Conservation (phyloP, 805 yeast species). For the Ogataea ramenticola region DNA sequence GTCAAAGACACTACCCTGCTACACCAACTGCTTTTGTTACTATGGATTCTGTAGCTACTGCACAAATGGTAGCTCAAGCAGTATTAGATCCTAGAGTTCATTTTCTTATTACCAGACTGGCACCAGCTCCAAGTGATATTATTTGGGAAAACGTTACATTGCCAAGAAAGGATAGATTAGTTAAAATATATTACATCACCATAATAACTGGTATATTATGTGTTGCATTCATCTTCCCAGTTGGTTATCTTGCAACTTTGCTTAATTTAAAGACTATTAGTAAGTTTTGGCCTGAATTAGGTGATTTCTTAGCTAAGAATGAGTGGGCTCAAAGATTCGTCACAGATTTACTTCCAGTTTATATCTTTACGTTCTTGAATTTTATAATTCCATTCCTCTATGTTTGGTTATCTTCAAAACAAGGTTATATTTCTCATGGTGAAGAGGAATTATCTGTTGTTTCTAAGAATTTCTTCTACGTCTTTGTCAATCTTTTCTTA, state of each 20-base stretch:
- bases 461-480: constrained; percentile 88
- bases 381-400: constrained; percentile 78
- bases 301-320: constrained; percentile 53
- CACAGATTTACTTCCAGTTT: constrained; percentile 87
- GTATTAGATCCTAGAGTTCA: constrained; percentile 86
- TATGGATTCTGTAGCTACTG: constrained; percentile 90
- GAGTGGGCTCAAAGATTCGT: constrained; percentile 73
- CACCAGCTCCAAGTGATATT: constrained; percentile 95
- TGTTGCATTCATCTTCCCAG: constrained; percentile 72
- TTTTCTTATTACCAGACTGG: constrained; percentile 71
- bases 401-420: constrained; percentile 73
- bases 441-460: constrained; percentile 89
- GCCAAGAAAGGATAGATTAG: constrained; percentile 62
- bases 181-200: constrained; percentile 59
- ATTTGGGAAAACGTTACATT: constrained; percentile 88
- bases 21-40: constrained; percentile 92
- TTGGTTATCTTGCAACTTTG: constrained; percentile 76
- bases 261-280: constrained; percentile 72
- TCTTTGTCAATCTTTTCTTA: constrained; percentile 86
- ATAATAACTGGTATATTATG: constrained; percentile 60
- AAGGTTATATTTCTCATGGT: constrained; percentile 86
- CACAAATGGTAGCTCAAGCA: constrained; percentile 95
- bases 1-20: constrained; percentile 65
- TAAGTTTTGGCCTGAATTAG: constrained; percentile 78
- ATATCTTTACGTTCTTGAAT: constrained; percentile 80